Evolutionary conservation across 768 basidiomycete genomes (phyloP).

Genomic region (Thelephora aurantiotincta): DNA sequence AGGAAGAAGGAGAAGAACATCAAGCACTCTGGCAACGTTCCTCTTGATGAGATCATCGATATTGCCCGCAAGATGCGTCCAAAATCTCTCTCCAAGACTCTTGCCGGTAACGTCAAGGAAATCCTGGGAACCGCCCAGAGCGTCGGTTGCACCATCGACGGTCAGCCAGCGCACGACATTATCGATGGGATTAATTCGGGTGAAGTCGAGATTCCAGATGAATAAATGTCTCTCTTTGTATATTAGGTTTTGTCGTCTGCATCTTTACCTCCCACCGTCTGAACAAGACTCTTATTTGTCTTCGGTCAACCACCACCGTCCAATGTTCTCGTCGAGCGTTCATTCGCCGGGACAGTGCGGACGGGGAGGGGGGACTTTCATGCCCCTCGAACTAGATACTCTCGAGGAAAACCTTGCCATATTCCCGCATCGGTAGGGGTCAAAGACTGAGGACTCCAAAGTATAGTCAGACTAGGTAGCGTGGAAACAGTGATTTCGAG

Average conservation of each 20-base stretch:
- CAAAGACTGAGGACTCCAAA: no score
- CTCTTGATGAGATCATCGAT: conserved; percentile 86
- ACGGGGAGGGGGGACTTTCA: no score
- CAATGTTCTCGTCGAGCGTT: no score
- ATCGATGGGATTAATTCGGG: conserved; percentile 80
- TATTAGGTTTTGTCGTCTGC: conserved; percentile 2
- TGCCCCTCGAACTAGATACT: no score
- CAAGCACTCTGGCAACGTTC: conserved; percentile 91
- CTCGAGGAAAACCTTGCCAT: no score
- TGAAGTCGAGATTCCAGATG: conserved; percentile 76
- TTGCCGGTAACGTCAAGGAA: conserved; percentile 88
- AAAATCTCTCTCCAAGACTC: conserved; percentile 88
- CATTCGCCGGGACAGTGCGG: no score
- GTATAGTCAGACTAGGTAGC: no score
- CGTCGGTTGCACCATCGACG: conserved; percentile 92
- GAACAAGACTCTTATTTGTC: not conserved
- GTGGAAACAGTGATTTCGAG: no score
- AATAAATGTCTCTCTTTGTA: conserved; percentile 34
- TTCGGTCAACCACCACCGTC: no score
- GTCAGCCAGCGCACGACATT: conserved; percentile 83
- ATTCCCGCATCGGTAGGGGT: no score
- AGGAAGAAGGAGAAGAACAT: conserved; percentile 99
- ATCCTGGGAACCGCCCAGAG: conserved; percentile 97
- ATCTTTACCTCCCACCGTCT: not conserved
- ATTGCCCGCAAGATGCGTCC: conserved; percentile 93